Conservation (phyloP, 257 asterid genomes). For the Solanum tarijense region DNA sequence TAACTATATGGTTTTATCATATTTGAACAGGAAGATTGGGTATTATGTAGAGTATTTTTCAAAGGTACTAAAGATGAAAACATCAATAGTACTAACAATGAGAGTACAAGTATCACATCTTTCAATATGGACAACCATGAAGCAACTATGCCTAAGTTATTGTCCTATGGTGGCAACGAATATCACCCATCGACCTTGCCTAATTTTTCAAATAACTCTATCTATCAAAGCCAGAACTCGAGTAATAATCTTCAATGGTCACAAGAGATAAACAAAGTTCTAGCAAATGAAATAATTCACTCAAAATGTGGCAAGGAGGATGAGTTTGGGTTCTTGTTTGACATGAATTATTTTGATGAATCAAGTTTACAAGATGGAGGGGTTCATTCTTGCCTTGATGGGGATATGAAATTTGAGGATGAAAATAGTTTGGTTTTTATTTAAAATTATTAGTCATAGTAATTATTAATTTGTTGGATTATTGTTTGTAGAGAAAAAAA, state of each 20-base stretch:
- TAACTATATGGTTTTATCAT: neutral
- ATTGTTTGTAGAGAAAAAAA: neutral
- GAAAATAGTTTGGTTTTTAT: constrained; percentile 31
- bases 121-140: constrained; percentile 8
- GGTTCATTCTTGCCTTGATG: constrained; percentile 5
- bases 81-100: neutral
- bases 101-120: neutral
- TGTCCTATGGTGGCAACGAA: neutral
- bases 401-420: constrained; percentile 17
- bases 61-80: constrained; percentile 41
- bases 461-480: neutral
- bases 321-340: constrained; percentile 19
- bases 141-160: neutral
- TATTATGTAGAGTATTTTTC: constrained; percentile 61
- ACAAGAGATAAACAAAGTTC: neutral
- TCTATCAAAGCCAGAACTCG: constrained; percentile 11
- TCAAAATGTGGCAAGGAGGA: constrained; percentile 20
- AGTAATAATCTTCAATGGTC: constrained; percentile 11
- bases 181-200: constrained; percentile 6
- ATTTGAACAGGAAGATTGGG: constrained; percentile 78
- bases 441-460: constrained; percentile 8
- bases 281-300: constrained; percentile 1
- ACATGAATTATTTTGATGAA: constrained; percentile 22
- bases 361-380: constrained; percentile 1
- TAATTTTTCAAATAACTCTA: constrained; percentile 2